Conservation (phyloP, 495 filamentous ascomycete genomes). For the Pseudotulostoma volvatum region DNA sequence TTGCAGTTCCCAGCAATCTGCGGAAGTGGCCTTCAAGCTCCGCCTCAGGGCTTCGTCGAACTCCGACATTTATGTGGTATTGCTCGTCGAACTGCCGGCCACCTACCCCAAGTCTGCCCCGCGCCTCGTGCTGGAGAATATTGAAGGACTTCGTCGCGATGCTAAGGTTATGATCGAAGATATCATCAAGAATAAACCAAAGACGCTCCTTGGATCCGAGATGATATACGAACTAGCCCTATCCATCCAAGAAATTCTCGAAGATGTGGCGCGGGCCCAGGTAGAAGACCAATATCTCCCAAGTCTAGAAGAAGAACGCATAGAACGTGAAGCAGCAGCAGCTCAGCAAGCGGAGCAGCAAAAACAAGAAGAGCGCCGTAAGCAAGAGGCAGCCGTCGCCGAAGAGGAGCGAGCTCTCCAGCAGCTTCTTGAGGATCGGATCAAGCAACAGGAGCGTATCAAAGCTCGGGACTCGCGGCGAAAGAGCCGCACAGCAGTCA, state of each 20-base stretch:
- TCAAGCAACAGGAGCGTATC: slow-evolving; percentile 34
- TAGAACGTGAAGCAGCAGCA: slow-evolving; percentile 44
- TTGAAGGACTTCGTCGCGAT: slow-evolving; percentile 45
- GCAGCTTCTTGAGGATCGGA: slow-evolving; percentile 61
- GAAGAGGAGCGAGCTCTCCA: slow-evolving; percentile 65
- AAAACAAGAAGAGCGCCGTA: slow-evolving; percentile 33
- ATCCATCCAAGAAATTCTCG: slow-evolving; percentile 70
- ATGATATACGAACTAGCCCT: slow-evolving; percentile 85
- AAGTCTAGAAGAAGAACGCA: slow-evolving; percentile 80
- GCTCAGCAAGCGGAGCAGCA: slow-evolving; percentile 36
- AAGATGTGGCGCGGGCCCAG: slow-evolving; percentile 64
- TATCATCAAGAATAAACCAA: slow-evolving; percentile 52
- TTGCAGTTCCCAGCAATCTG: slow-evolving; percentile 39
- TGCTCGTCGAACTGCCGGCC: slow-evolving; percentile 62
- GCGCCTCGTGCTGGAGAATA: slow-evolving; percentile 47
- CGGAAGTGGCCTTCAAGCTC: slow-evolving; percentile 66
- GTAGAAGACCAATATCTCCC: slow-evolving; percentile 58
- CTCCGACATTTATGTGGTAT: slow-evolving; percentile 41
- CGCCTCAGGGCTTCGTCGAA: slow-evolving; percentile 55
- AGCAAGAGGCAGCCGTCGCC: slow-evolving; percentile 37
- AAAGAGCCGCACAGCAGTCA: slow-evolving; percentile 23
- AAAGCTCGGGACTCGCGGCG: slow-evolving; percentile 22
- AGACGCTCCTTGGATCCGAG: slow-evolving; percentile 53
- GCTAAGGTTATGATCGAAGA: slow-evolving; percentile 51
- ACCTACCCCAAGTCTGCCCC: slow-evolving; percentile 87